A percentile compares a stretch with the other conserved stretches of the same genome.
phyloP scores from a whole-genome alignment of 805 yeast species.

The Barnettozyma populi region DNA sequence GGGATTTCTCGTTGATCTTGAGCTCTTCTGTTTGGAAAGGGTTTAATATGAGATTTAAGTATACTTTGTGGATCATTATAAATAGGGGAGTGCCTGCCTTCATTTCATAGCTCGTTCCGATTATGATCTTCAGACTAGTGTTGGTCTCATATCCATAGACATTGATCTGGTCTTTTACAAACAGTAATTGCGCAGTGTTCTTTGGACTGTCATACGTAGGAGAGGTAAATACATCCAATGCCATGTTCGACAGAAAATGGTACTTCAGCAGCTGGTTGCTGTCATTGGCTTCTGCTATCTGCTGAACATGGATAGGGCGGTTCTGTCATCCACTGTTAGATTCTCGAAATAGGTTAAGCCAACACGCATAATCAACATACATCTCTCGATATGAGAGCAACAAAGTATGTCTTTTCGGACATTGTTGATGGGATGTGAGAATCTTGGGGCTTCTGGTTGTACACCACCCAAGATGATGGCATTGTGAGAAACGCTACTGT shows the following conservation, averaged over 20 bases:
- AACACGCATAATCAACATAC: slow-evolving; percentile 9
- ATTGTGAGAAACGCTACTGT: too few species aligned
- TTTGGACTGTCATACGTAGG: slow-evolving; percentile 37
- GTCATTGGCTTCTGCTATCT: slow-evolving; percentile 27
- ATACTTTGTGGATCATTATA: slow-evolving; percentile 45
- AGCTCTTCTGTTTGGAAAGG: slow-evolving; percentile 43
- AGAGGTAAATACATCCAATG: slow-evolving; percentile 61
- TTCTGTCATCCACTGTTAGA: slow-evolving; percentile 26
- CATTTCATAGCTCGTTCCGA: slow-evolving; percentile 43
- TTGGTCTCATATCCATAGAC: slow-evolving; percentile 67
- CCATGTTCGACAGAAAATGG: slow-evolving; percentile 72
- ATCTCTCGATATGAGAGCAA: slow-evolving; percentile 48
- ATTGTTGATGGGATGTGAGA: neutral
- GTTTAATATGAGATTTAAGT: slow-evolving; percentile 52
- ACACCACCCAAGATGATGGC: too few species aligned
- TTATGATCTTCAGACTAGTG: slow-evolving; percentile 60
- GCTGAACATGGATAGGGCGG: slow-evolving; percentile 55
- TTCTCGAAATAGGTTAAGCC: neutral
- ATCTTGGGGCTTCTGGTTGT: neutral
- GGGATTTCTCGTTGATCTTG: slow-evolving; percentile 23
- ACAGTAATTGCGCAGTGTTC: slow-evolving; percentile 38
- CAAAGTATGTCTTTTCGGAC: slow-evolving; percentile 36
- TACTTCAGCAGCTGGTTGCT: slow-evolving; percentile 38
- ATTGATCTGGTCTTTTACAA: slow-evolving; percentile 60
- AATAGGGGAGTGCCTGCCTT: slow-evolving; percentile 26